Conservation (phyloP, 352 stramenopile species). For the Thraustochytrium sp. region DNA sequence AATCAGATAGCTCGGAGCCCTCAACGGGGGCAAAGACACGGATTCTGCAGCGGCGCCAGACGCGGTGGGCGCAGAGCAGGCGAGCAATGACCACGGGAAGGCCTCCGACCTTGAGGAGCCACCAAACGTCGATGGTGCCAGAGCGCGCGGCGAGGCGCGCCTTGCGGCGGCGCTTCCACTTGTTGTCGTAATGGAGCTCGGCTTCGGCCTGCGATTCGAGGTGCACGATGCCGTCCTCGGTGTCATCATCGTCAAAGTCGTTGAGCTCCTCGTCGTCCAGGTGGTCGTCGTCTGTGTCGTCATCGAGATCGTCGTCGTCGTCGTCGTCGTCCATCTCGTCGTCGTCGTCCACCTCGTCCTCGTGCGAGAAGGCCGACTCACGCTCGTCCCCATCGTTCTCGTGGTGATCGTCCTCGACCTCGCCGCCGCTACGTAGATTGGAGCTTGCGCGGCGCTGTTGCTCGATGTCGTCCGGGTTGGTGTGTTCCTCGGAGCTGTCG, state of each 20-base stretch:
- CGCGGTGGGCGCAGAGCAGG: slow-evolving; percentile 33
- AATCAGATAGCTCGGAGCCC: slow-evolving; percentile 17
- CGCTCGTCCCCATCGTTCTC: too few species aligned
- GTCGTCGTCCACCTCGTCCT: not conserved
- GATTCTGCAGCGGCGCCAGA: slow-evolving; percentile 46
- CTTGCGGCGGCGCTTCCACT: slow-evolving; percentile 17
- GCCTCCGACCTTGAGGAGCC: slow-evolving; percentile 47
- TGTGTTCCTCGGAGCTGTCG: too few species aligned
- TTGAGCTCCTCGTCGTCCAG: slow-evolving; percentile 13
- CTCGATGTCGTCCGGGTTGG: too few species aligned
- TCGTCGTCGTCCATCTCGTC: not conserved
- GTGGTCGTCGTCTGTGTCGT: slow-evolving; percentile 26
- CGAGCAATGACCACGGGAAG: slow-evolving; percentile 46
- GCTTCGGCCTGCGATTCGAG: slow-evolving; percentile 4
- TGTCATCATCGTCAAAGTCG: not conserved
- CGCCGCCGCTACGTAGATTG: too few species aligned
- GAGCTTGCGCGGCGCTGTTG: too few species aligned
- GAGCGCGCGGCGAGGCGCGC: not conserved
- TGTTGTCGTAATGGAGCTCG: slow-evolving; percentile 31
- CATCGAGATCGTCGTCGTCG: slow-evolving; percentile 19
- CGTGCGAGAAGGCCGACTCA: too few species aligned
- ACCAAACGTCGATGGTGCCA: slow-evolving; percentile 49
- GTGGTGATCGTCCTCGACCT: too few species aligned
- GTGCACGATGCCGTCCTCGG: not conserved
- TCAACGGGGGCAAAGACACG: slow-evolving; percentile 45